Base-by-base conservation (phyloP, 495 filamentous ascomycete species). In the Trichocladium antarcticum region DNA sequence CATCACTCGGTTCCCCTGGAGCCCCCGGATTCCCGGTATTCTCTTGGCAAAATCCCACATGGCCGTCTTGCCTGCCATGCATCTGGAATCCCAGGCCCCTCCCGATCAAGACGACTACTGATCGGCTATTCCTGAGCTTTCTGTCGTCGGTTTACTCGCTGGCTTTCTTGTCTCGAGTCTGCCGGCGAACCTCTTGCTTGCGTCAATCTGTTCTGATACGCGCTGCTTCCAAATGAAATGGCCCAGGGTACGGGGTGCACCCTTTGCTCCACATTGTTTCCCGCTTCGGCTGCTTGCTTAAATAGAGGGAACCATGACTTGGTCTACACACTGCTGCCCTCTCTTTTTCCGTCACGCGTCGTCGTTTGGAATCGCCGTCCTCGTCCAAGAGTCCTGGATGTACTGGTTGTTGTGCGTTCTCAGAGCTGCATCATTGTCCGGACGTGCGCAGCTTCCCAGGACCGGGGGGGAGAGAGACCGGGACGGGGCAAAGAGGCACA, bases 201-300 rank as follows among this genome's bases (percentile, higher is more conserved):
- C 49, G 61, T 52, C 57, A 62, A 67, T 67, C 64, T 60, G 43
- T 65, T 57, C 61, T 66, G 65, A 66, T 61, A 64, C 63, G 57
- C 60, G 53, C 61, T 60, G 55, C 49, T 57, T 55, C 52, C 45
- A 60, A 68, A 65, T 63, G 55, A 63, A 63, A 62, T 66, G 59
- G 59, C 55, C 47, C 55, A 55, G 57, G 54, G 49, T 57, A 57
- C 59, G 34, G 44, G 42, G 50, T 15, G 16, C 21, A 6, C 16
- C 39, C 24, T 47, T 52, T 54, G 32, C 62, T 62, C 62, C 59
- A 62, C 62, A 57, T 53, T 57, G 56, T 59, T 62, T 60, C 55
- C 56, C 57, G 57, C 57, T n/a, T 51, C 55, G 56, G 56, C 44
- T 53, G 48, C 57, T 62, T 59, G 53, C 61, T 55, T 57, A 47